phyloP scores from a whole-genome alignment of 768 basidiomycete genomes.

The Nevesoporus exiguus region DNA sequence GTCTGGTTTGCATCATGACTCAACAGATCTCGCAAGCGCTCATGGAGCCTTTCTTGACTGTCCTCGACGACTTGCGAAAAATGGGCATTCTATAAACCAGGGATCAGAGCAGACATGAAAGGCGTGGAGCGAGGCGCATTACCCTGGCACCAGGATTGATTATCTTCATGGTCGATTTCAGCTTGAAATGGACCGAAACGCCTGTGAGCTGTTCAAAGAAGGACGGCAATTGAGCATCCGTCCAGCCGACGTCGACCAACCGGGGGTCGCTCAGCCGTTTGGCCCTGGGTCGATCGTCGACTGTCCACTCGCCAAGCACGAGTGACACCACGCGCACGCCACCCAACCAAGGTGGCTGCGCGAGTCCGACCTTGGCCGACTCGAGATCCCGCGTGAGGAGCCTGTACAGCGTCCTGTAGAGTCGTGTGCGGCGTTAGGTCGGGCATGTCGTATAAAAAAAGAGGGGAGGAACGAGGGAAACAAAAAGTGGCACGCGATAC shows the following conservation, averaged over 20 bases:
- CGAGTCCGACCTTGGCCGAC: conserved; percentile 33
- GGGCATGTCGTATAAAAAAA: not conserved
- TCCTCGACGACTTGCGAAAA: conserved; percentile 19
- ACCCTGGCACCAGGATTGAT: conserved; percentile 20
- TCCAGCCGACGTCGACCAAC: conserved; percentile 40
- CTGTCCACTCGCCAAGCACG: conserved; percentile 33
- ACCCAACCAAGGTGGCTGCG: conserved; percentile 31
- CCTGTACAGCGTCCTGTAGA: conserved; percentile 31
- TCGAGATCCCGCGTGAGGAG: conserved; percentile 24
- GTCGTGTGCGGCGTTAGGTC: too few relatives aligned
- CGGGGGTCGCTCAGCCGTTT: conserved; percentile 33
- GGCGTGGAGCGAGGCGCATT: not conserved
- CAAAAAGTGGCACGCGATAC: not conserved
- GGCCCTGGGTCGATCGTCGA: conserved; percentile 30
- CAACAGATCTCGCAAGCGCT: conserved; percentile 22
- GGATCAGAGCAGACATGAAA: not conserved
- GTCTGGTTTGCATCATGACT: conserved; percentile 14
- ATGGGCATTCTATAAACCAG: conserved; percentile 8
- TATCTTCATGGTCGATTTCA: conserved; percentile 5
- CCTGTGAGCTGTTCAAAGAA: conserved; percentile 20
- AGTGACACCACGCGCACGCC: conserved; percentile 35
- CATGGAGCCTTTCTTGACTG: conserved; percentile 9
- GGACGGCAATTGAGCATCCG: conserved; percentile 34
- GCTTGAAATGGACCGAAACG: conserved; percentile 18
- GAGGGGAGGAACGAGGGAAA: not conserved